Evolutionary conservation across 1,139 yeast genomes (phyloP).

Genomic region (Sugiyamaella novakii): DNA sequence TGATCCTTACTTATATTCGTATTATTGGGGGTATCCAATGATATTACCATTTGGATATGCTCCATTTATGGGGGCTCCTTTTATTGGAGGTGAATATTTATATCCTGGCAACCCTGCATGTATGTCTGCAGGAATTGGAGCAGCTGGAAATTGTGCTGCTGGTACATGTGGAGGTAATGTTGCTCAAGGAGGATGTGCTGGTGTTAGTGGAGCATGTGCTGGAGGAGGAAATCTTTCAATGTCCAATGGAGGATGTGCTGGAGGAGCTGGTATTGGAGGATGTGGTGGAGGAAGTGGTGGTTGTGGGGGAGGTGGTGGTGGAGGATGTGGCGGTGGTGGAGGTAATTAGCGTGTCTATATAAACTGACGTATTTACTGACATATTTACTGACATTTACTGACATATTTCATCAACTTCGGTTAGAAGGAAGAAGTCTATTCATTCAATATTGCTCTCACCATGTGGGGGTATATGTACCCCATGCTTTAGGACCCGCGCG

Average conservation of each 20-base stretch:
- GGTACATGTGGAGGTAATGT: slow-evolving; percentile 20
- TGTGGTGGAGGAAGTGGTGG: slow-evolving; percentile 18
- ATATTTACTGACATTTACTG: too few species aligned
- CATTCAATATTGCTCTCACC: too few species aligned
- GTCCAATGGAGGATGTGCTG: slow-evolving; percentile 6
- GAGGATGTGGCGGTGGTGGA: slow-evolving; percentile 24
- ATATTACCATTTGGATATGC: slow-evolving; percentile 9
- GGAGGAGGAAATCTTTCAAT: slow-evolving; percentile 7
- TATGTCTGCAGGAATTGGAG: slow-evolving; percentile 16
- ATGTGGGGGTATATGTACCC: too few species aligned
- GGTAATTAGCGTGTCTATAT: too few species aligned
- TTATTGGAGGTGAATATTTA: background rate
- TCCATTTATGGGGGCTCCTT: slow-evolving; percentile 17
- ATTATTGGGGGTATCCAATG: slow-evolving; percentile 16
- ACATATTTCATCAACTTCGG: too few species aligned
- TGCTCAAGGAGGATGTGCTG: slow-evolving; percentile 23
- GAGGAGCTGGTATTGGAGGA: slow-evolving; percentile 13
- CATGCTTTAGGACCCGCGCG: too few species aligned
- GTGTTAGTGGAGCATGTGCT: slow-evolving; percentile 22
- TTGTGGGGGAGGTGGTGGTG: slow-evolving; percentile 19
- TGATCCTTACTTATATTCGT: slow-evolving; percentile 13
- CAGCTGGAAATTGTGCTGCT: slow-evolving; percentile 20
- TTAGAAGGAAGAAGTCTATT: too few species aligned
- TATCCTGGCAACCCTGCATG: slow-evolving; percentile 18
- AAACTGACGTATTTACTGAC: too few species aligned